Conservation (phyloP, 768 basidiomycete species). For the Porpolomopsis calyptriformis region DNA sequence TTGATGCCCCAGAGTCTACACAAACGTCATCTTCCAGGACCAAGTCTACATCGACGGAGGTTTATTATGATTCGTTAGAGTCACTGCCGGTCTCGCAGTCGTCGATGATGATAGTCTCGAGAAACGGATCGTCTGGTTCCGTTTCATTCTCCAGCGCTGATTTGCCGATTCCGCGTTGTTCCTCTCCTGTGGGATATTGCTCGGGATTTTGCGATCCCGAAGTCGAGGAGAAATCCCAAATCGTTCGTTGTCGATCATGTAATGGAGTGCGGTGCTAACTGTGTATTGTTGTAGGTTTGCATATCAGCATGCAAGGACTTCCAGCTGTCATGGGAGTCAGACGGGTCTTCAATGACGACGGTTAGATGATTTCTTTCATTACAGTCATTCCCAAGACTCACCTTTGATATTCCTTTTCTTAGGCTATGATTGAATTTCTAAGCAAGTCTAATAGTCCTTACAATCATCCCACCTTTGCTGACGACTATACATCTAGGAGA, state of each 20-base stretch:
- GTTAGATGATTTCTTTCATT: slow-evolving; percentile 11
- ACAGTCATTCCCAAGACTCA: neutral
- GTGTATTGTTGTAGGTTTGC: slow-evolving; percentile 19
- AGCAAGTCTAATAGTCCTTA: slow-evolving; percentile 9
- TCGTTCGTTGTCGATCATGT: slow-evolving; percentile 16
- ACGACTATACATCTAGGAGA: slow-evolving; percentile 12
- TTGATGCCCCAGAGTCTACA: neutral
- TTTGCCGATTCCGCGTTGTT: slow-evolving; percentile 15
- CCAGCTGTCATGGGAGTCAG: slow-evolving; percentile 29
- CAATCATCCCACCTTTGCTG: too few relatives aligned
- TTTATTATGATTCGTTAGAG: neutral
- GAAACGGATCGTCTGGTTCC: neutral
- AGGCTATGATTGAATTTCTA: slow-evolving; percentile 17
- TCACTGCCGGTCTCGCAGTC: neutral
- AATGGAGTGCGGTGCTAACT: neutral
- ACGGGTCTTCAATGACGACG: slow-evolving; percentile 30
- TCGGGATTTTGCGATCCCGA: slow-evolving; percentile 21
- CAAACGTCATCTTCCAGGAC: neutral
- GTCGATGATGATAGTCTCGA: neutral
- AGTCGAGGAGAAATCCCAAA: slow-evolving; percentile 14
- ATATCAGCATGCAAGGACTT: slow-evolving; percentile 28
- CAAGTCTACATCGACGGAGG: neutral
- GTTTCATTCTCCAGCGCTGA: slow-evolving; percentile 8
- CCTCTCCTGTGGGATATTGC: slow-evolving; percentile 26
- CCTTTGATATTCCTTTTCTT: neutral